These are phyloP conservation scores for Rhazya stricta DNA, from an alignment of 257 asterid species.

Conservation along the genomic window DNA sequence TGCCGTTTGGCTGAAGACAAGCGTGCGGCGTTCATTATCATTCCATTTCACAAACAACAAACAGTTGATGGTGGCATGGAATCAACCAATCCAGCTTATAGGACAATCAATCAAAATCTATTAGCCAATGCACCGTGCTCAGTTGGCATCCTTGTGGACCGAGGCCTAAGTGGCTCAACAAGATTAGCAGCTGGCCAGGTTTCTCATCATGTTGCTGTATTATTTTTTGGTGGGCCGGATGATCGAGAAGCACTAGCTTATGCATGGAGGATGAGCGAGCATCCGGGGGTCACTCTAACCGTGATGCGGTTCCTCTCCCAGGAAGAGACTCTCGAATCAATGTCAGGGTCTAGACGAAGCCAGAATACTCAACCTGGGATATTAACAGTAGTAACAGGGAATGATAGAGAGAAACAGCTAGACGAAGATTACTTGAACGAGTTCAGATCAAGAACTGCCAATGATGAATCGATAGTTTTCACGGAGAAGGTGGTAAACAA, in stretches of 20 bases:
- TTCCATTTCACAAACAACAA: slow-evolving; percentile 92
- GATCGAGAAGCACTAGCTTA: slow-evolving; percentile 83
- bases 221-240: slow-evolving; percentile 90
- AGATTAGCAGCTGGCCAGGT: slow-evolving; percentile 47
- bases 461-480: slow-evolving; percentile 38
- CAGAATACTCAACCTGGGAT: slow-evolving; percentile 23
- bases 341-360: background rate
- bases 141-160: slow-evolving; percentile 74
- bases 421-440: slow-evolving; percentile 61
- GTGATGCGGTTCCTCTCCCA: slow-evolving; percentile 56
- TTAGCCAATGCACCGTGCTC: slow-evolving; percentile 82
- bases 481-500: slow-evolving; percentile 54
- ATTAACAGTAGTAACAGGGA: slow-evolving; percentile 38
- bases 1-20: slow-evolving; percentile 81
- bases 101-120: slow-evolving; percentile 70
- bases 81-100: slow-evolving; percentile 60
- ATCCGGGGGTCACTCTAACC: slow-evolving; percentile 50
- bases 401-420: slow-evolving; percentile 45
- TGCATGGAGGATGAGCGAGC: slow-evolving; percentile 69
- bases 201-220: slow-evolving; percentile 48
- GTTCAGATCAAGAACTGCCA: slow-evolving; percentile 41
- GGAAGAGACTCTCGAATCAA: slow-evolving; percentile 21
- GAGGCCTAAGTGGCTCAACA: slow-evolving; percentile 77
- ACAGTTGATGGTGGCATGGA: slow-evolving; percentile 98
- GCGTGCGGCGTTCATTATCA: slow-evolving; percentile 53